phyloP scores from a whole-genome alignment of 2,329 filamentous ascomycete species.

The Colletotrichum graminicola region DNA sequence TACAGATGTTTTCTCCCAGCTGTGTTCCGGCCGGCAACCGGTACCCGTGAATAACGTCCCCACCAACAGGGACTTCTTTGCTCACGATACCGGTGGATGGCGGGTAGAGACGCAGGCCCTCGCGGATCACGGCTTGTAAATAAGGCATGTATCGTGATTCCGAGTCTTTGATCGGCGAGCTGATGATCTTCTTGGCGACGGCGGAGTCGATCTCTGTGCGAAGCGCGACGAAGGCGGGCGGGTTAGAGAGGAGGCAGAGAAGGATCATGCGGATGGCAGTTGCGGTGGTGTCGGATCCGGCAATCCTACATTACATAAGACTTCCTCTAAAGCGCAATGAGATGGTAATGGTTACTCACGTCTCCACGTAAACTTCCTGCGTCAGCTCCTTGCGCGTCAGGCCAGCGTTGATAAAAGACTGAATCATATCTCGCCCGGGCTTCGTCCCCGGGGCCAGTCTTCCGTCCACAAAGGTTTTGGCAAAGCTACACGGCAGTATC shows the following conservation, averaged over 20 bases:
- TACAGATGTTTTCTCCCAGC: slow-evolving; percentile 57
- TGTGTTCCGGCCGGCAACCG: slow-evolving; percentile 53
- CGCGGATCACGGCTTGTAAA: slow-evolving; percentile 65
- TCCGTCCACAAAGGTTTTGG: slow-evolving; percentile 47
- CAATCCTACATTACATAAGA: slow-evolving; percentile 43
- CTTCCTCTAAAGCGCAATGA: not conserved
- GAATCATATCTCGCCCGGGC: slow-evolving; percentile 49
- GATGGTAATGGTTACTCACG: not conserved
- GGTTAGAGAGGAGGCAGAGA: slow-evolving; percentile 64
- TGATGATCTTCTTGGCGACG: slow-evolving; percentile 33
- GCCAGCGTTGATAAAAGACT: slow-evolving; percentile 48
- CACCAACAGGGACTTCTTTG: slow-evolving; percentile 60
- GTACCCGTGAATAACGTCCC: slow-evolving; percentile 52
- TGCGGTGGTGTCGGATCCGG: slow-evolving; percentile 54
- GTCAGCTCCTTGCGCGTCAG: slow-evolving; percentile 47
- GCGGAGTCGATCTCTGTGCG: slow-evolving; percentile 61
- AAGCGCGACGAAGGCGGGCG: slow-evolving; percentile 58
- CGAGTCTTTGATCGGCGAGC: slow-evolving; percentile 48
- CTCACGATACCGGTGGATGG: slow-evolving; percentile 61
- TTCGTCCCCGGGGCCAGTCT: slow-evolving; percentile 47
- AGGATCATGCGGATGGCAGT: slow-evolving; percentile 59
- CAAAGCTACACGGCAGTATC: slow-evolving; percentile 44
- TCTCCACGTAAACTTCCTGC: slow-evolving; percentile 46
- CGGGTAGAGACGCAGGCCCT: slow-evolving; percentile 64
- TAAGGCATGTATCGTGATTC: slow-evolving; percentile 56